A percentile compares a stretch with the other conserved stretches of the same genome.
Conservation (phyloP, 345 rosid genomes). For the Boechera retrofracta region DNA sequence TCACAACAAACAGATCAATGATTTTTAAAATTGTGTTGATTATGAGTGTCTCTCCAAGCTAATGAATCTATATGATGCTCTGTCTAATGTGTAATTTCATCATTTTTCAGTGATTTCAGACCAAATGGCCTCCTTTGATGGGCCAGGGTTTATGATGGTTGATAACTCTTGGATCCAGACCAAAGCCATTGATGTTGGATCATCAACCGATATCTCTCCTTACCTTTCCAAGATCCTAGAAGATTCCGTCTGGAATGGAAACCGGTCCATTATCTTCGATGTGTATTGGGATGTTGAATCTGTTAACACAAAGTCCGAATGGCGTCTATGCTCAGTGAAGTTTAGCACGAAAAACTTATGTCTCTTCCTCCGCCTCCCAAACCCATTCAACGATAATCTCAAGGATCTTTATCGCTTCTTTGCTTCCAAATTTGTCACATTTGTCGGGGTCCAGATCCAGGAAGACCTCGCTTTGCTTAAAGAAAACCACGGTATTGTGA, state of each 20-base stretch:
- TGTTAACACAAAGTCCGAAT: conserved; percentile 19
- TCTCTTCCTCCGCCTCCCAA: conserved; percentile 44
- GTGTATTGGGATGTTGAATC: conserved; percentile 40
- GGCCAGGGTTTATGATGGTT: conserved; percentile 43
- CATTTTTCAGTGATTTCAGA: background rate
- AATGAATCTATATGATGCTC: conserved; percentile 6
- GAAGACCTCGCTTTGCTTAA: conserved; percentile 42
- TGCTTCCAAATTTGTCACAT: conserved; percentile 46
- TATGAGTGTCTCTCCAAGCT: background rate
- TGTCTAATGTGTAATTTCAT: background rate
- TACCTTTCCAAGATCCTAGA: conserved; percentile 43
- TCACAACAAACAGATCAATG: background rate
- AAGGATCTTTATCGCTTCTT: conserved; percentile 48
- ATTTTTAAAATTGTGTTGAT: background rate
- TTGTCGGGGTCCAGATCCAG: conserved; percentile 39
- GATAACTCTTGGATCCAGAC: conserved; percentile 39
- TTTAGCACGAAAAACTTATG: conserved; percentile 43
- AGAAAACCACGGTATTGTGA: conserved; percentile 44
- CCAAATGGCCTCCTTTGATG: conserved; percentile 44
- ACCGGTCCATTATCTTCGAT: conserved; percentile 41
- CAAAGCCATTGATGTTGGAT: conserved; percentile 44
- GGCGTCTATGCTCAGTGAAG: conserved; percentile 43
- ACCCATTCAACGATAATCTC: conserved; percentile 26
- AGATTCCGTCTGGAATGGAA: conserved; percentile 44
- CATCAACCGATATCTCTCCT: conserved; percentile 44